Conservation (phyloP, 192 early-diverging fungal genomes). For the Coemansia sp. region DNA sequence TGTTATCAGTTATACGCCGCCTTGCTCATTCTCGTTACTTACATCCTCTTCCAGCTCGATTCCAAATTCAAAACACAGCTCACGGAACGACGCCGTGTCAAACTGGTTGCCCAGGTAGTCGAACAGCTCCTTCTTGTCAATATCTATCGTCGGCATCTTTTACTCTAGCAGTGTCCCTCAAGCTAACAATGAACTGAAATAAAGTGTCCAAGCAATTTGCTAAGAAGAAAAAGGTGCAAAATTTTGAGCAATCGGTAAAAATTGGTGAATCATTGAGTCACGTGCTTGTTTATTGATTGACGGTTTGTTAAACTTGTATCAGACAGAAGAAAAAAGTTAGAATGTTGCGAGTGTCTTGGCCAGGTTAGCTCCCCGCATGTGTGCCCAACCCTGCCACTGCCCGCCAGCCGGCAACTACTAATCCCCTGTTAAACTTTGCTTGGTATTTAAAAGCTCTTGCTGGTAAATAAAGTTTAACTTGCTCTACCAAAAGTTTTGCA, state of each 20-base stretch:
- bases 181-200: neutral
- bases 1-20: neutral
- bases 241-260: conserved; percentile 1
- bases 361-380: no score
- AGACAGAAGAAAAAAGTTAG: no score
- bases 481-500: no score
- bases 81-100: conserved; percentile 82
- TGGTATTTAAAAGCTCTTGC: no score
- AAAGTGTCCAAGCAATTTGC: conserved; percentile 1
- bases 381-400: no score
- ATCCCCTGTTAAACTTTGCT: no score
- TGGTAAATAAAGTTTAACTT: no score
- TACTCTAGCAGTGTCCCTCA: neutral
- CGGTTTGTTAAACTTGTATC: no score
- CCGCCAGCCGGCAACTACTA: no score
- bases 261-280: conserved; percentile 23
- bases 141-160: conserved; percentile 92
- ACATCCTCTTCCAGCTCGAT: conserved; percentile 98
- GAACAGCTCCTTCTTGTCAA: conserved; percentile 88
- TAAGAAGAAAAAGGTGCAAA: conserved; percentile 6
- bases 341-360: no score
- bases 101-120: conserved; percentile 75
- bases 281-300: neutral
- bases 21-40: conserved; percentile 23
- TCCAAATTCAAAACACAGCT: conserved; percentile 98